phyloP scores from a whole-genome alignment of 1,139 yeast species.

The Zygosaccharomyces pseudobailii region DNA sequence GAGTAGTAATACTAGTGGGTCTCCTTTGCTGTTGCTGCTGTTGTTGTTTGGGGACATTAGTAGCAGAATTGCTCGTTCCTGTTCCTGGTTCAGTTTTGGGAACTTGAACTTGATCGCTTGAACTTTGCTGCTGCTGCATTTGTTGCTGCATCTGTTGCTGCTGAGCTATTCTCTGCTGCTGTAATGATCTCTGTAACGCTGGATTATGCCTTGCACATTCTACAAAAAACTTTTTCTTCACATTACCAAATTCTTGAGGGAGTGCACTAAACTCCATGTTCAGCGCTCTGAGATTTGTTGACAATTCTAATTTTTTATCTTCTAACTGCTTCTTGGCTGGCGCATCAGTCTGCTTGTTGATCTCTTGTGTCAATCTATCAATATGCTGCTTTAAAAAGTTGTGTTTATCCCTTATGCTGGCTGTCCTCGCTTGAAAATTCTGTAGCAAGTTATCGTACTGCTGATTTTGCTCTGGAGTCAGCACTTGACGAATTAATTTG shows the following conservation, averaged over 20 bases:
- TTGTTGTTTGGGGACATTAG: slow-evolving; percentile 1
- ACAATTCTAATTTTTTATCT: slow-evolving; percentile 27
- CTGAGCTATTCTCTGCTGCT: slow-evolving; percentile 24
- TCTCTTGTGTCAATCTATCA: slow-evolving; percentile 28
- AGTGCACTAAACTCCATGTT: slow-evolving; percentile 25
- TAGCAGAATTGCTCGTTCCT: slow-evolving; percentile 7
- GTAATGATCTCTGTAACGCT: slow-evolving; percentile 29
- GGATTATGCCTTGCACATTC: slow-evolving; percentile 35
- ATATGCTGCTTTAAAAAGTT: slow-evolving; percentile 31
- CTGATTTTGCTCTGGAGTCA: slow-evolving; percentile 33
- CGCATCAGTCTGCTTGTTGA: slow-evolving; percentile 27
- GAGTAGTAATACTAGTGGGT: slow-evolving; percentile 12
- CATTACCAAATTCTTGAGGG: slow-evolving; percentile 30
- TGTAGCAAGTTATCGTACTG: slow-evolving; percentile 30
- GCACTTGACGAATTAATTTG: slow-evolving; percentile 25
- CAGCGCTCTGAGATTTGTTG: slow-evolving; percentile 25
- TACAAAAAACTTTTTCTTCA: slow-evolving; percentile 32
- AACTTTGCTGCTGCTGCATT: slow-evolving; percentile 7
- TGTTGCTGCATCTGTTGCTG: slow-evolving; percentile 20
- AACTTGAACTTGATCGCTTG: slow-evolving; percentile 12
- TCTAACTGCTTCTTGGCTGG: slow-evolving; percentile 28
- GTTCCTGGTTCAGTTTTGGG: slow-evolving; percentile 4
- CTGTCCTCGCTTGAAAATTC: slow-evolving; percentile 33
- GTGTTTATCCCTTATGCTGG: slow-evolving; percentile 31
- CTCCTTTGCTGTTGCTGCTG: slow-evolving; percentile 21